Conservation (phyloP, 2,329 filamentous ascomycete species). For the Pseudocercospora fijiensis region DNA sequence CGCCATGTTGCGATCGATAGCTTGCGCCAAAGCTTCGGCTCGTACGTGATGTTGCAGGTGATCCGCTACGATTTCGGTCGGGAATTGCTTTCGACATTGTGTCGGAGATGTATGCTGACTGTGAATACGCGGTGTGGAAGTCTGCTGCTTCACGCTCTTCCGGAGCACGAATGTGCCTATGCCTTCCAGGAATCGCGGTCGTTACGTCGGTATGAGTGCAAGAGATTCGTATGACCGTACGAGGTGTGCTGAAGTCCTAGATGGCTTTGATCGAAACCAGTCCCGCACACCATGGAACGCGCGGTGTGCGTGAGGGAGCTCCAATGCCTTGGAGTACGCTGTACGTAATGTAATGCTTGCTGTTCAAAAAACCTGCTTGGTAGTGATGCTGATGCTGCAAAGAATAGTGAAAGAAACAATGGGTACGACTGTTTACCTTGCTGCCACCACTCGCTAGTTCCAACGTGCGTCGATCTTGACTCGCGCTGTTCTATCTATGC, state of each 20-base stretch:
- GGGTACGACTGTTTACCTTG: neutral
- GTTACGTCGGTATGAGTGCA: neutral
- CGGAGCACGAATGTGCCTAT: neutral
- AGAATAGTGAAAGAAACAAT: neutral
- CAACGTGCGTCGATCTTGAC: neutral
- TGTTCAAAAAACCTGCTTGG: neutral
- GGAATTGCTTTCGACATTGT: slow-evolving; percentile 16
- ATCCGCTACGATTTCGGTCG: slow-evolving; percentile 20
- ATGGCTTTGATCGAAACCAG: neutral
- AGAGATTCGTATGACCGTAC: neutral
- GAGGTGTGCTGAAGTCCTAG: neutral
- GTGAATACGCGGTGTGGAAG: neutral
- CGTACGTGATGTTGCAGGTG: slow-evolving; percentile 10
- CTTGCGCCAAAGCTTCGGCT: slow-evolving; percentile 34
- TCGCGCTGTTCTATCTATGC: neutral
- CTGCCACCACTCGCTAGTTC: neutral
- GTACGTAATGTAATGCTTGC: neutral
- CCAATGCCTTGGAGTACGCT: neutral
- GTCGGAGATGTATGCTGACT: neutral
- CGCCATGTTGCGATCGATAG: slow-evolving; percentile 27
- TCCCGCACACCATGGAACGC: neutral
- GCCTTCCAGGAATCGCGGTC: neutral
- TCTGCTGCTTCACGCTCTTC: neutral
- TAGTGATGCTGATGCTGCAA: too few relatives aligned
- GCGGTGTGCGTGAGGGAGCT: neutral